phyloP scores from a whole-genome alignment of 805 yeast genomes.

The Metschnikowia reukaufii region DNA sequence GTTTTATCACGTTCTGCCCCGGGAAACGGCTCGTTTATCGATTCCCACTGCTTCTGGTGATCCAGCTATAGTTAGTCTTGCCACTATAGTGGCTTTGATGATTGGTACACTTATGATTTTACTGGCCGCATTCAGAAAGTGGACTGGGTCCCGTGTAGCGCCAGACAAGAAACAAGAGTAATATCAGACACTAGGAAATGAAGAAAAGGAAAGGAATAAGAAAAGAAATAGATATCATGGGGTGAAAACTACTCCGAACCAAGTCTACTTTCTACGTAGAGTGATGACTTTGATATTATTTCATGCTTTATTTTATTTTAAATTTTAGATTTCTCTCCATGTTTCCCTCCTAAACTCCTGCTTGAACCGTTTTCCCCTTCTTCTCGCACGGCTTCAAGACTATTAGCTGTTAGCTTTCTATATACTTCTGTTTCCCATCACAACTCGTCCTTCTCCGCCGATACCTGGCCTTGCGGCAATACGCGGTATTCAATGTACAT shows the following conservation, averaged over 20 bases:
- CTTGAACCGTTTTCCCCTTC: no score
- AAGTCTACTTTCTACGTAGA: no score
- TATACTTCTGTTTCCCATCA: slow-evolving; percentile 5
- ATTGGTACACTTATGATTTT: slow-evolving; percentile 13
- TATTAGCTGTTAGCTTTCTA: no score
- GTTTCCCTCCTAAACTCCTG: no score
- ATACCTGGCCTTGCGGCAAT: slow-evolving; percentile 14
- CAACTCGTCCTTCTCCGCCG: slow-evolving; percentile 19
- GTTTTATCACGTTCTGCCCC: slow-evolving; percentile 31
- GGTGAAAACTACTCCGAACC: no score
- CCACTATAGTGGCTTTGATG: slow-evolving; percentile 14
- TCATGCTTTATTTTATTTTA: no score
- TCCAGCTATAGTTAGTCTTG: slow-evolving; percentile 3
- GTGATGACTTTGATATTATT: no score
- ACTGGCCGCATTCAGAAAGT: background rate
- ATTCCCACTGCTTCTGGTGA: slow-evolving; percentile 17
- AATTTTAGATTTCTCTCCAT: no score
- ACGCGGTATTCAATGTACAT: slow-evolving; percentile 23
- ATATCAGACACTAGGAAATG: no score
- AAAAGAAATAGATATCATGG: no score
- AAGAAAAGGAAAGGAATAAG: no score
- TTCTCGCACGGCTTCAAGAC: no score
- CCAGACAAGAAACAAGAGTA: slow-evolving; percentile 8
- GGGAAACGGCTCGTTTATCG: slow-evolving; percentile 7
- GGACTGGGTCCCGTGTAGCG: background rate